Evolutionary conservation across 306 rosid genomes (phyloP).

Genomic region (Styphnolobium japonicum): DNA sequence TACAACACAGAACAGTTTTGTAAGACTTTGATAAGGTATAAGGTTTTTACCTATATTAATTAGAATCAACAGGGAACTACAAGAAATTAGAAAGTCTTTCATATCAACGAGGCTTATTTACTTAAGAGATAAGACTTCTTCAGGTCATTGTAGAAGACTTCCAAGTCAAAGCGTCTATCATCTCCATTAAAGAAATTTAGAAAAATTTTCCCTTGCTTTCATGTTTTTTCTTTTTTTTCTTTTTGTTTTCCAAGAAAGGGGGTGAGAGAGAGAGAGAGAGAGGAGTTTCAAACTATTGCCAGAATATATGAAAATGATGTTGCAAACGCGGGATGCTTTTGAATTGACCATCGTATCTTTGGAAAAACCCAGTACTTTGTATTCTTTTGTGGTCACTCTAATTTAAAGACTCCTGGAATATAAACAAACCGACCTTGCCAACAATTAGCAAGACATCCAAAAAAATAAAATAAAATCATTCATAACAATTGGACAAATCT

Average conservation of each 20-base stretch:
- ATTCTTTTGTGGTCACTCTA: neutral
- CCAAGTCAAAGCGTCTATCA: constrained; percentile 41
- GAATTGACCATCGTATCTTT: constrained; percentile 18
- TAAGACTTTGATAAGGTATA: neutral
- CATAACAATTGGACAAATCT: too few species aligned
- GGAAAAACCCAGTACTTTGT: neutral
- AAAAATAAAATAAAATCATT: too few species aligned
- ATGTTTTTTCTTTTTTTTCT: too few species aligned
- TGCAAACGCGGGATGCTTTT: constrained; percentile 45
- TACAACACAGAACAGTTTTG: neutral
- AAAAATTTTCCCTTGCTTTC: too few species aligned
- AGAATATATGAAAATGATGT: neutral
- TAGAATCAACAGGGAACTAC: neutral
- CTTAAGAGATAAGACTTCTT: constrained; percentile 19
- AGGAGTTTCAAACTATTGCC: neutral
- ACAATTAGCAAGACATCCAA: neutral
- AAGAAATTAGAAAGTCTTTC: neutral
- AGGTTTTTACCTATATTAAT: neutral
- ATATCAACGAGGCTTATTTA: too few species aligned
- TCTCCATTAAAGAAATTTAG: neutral
- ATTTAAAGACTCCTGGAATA: neutral
- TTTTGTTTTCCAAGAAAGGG: neutral
- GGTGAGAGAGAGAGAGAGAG: neutral
- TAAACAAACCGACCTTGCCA: neutral
- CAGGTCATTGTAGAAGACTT: constrained; percentile 47